phyloP scores from a whole-genome alignment of 495 filamentous ascomycete species.

The Geoglossum glabrum region DNA sequence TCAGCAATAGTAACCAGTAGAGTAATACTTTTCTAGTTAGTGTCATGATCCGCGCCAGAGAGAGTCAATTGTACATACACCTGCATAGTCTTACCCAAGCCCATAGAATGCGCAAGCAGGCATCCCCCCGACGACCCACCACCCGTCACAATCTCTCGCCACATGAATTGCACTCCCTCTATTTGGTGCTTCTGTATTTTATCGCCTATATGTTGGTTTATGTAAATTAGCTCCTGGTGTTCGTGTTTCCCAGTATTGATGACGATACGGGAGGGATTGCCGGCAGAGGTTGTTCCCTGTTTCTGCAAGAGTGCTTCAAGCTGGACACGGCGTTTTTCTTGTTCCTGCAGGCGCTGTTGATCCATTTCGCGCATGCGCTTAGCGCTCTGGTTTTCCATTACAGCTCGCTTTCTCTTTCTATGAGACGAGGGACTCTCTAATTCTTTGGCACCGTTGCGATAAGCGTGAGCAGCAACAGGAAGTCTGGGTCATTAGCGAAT shows the following conservation, averaged over 20 bases:
- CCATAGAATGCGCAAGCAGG: constrained; percentile 82
- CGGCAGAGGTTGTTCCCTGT: constrained; percentile 19
- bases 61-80: constrained; percentile 25
- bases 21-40: constrained; percentile 33
- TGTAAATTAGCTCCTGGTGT: constrained; percentile 28
- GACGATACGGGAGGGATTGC: constrained; percentile 31
- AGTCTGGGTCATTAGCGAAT: constrained; percentile 8
- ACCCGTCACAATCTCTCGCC: constrained; percentile 54
- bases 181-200: constrained; percentile 41
- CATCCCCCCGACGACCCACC: constrained; percentile 42
- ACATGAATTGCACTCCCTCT: constrained; percentile 69
- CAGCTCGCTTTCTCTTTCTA: constrained; percentile 24
- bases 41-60: constrained; percentile 1
- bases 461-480: constrained; percentile 8
- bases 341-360: constrained; percentile 22
- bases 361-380: constrained; percentile 26
- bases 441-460: neutral
- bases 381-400: constrained; percentile 26
- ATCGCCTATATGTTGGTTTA: constrained; percentile 26
- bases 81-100: constrained; percentile 86
- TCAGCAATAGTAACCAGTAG: constrained; percentile 54
- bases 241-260: constrained; percentile 52
- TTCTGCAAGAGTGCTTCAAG: constrained; percentile 23
- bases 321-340: constrained; percentile 27
- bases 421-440: neutral